Base-by-base conservation (phyloP, 495 filamentous ascomycete species). In the Aspergillus wentii region DNA sequence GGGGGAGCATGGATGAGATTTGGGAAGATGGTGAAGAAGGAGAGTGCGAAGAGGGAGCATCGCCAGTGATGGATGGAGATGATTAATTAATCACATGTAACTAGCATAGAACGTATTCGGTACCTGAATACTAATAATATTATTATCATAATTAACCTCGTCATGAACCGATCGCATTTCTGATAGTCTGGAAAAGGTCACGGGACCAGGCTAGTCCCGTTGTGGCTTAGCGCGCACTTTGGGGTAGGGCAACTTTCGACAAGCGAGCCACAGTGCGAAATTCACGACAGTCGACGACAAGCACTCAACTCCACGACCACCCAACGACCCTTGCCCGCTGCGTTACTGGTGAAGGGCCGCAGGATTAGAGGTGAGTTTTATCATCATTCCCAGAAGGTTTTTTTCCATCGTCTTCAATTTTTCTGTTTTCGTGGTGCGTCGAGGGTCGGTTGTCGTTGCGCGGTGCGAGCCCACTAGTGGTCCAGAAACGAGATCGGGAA, bases 1-100 rank as follows among this genome's bases (percentile, higher is more conserved):
- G 54, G 66, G 33, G 65, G 59, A 10, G 52, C 65, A 27, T 74
- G 75, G 39, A 27, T 54, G 49, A 69, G 83, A 37, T 78, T 85
- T 52, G 68, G 75, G 53, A 46, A 49, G 22, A 51, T 75, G 28
- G 78, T 83, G 6, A 65, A 62, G 59, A 66, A 65, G 59, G 60
- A 62, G 52, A 57, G 66, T 57, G 63, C 54, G 40, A 66, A 66
- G 58, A 74, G 64, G 52, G 54, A 50, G 40, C 51, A 44, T 37
- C 56, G 62, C 41, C 44, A 50, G 43, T 40, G 44, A 28, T 7
- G 5, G 39, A 22, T 11, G 20, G 20, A n/a, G 19, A 40, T 35
- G 22, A 34, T 23, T 28, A 26, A 21, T 28, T 14, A n/a, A 27
- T n/a, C n/a, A n/a, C n/a, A n/a, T n/a, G n/a, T n/a, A n/a, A n/a